Conservation (phyloP, 2,329 filamentous ascomycete genomes). For the Phaeosphaeriaceae sp. region DNA sequence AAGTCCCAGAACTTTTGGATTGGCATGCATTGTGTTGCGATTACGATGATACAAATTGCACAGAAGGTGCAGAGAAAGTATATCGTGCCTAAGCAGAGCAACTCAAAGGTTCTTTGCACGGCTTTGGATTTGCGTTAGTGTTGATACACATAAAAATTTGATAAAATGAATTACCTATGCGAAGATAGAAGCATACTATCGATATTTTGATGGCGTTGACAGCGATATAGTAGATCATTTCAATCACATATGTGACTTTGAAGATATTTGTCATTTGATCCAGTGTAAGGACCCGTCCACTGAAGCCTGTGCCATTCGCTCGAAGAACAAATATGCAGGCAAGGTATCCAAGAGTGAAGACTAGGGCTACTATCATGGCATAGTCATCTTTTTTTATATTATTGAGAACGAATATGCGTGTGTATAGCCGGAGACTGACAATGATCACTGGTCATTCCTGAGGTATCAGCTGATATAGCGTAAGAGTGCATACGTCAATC, state of each 20-base stretch:
- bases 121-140: conserved; percentile 15
- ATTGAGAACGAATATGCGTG: conserved; percentile 22
- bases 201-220: conserved; percentile 38
- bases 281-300: conserved; percentile 12
- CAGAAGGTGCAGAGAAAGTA: conserved; percentile 30
- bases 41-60: conserved; percentile 28
- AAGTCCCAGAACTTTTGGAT: conserved; percentile 40
- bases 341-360: conserved; percentile 32
- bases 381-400: conserved; percentile 36
- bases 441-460: conserved; percentile 21
- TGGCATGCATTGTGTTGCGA: conserved; percentile 37
- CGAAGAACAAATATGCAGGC: conserved; percentile 21
- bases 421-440: conserved; percentile 27
- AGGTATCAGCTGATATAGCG: not conserved
- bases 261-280: conserved; percentile 31
- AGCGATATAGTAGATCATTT: conserved; percentile 38
- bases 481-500: not conserved
- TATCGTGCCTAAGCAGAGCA: conserved; percentile 27
- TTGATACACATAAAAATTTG: no score
- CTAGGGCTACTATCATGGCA: conserved; percentile 30
- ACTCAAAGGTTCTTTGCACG: conserved; percentile 24
- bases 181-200: conserved; percentile 40
- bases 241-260: conserved; percentile 14
- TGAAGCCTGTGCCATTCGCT: conserved; percentile 30
- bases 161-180: conserved; percentile 32